A percentile compares a stretch with the other conserved stretches of the same genome.
phyloP scores from a whole-genome alignment of 495 filamentous ascomycete species.

The Staphylotrichum longicolle region DNA sequence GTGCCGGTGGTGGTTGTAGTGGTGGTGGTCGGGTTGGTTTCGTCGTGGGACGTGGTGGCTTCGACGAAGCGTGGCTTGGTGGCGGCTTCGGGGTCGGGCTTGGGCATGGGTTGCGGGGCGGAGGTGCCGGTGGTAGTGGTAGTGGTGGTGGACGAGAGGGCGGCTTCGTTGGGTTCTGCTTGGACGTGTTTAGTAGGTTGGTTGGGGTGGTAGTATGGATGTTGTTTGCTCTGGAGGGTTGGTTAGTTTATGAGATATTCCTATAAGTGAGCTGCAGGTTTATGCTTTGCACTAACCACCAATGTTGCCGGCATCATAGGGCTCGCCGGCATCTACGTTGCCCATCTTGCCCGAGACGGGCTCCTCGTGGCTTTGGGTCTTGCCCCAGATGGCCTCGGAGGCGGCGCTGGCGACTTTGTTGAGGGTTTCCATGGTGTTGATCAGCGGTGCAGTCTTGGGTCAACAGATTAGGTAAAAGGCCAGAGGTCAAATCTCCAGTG shows the following conservation, averaged over 20 bases:
- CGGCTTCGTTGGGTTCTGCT: slow-evolving; percentile 12
- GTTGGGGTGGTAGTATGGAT: background rate
- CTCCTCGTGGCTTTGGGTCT: slow-evolving; percentile 41
- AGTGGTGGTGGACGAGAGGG: background rate
- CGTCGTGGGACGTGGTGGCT: background rate
- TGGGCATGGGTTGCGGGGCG: background rate
- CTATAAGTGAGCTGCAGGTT: no score
- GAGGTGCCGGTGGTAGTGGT: slow-evolving; percentile 7
- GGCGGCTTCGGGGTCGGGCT: slow-evolving; percentile 6
- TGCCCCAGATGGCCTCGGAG: slow-evolving; percentile 53
- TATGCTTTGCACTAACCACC: slow-evolving; percentile 29
- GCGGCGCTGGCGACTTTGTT: slow-evolving; percentile 48
- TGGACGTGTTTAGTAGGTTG: background rate
- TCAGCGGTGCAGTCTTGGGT: no score
- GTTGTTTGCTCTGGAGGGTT: background rate
- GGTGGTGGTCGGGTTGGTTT: no score
- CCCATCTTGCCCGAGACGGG: slow-evolving; percentile 54
- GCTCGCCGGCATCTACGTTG: slow-evolving; percentile 54
- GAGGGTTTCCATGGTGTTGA: slow-evolving; percentile 52
- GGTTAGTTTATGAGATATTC: no score
- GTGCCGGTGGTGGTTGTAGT: no score
- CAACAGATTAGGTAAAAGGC: background rate
- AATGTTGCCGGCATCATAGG: slow-evolving; percentile 58
- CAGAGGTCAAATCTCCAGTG: background rate
- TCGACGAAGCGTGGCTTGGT: slow-evolving; percentile 6